Base-by-base conservation (phyloP, 2,329 filamentous ascomycete species). In the Exophiala viscosa region DNA sequence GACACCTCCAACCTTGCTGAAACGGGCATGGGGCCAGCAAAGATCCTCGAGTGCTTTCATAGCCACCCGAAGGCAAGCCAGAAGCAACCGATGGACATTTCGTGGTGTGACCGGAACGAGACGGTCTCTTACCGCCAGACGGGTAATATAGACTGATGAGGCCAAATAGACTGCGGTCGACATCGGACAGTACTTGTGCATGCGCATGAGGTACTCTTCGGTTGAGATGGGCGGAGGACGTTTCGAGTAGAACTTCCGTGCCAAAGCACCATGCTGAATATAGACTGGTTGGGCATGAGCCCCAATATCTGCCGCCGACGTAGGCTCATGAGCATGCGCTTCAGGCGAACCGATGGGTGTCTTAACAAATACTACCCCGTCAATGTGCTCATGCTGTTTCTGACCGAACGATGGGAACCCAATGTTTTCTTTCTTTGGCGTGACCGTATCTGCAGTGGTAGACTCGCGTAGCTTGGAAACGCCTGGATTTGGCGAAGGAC, bases 31-130 rank as follows among this genome's bases (percentile, higher is more conserved):
- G 7, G 88, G 83, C 72, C 95, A 96, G 62, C 86, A 88, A 48
- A 92, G 79, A 68, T 97, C 92, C 69, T 99, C 92, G n/a, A 96
- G 74, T 0, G 90, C 88, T 73, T 97, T 99, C 81, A 91, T 93
- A 11, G 92, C 90, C 3, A 96, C 88, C 33, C 91, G 78, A 48
- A 96, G 76, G 5, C 87, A 88, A 0, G 90, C 91, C 13, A 99
- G 79, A 31, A 95, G 78, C 6, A 97, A 75, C 2, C 93, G 84
- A 69, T 99, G 92, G 56, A 89, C 86, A 58, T 95, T 97, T 51
- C 89, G 82, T 52, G 81, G 79, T 2, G 90, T 95, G 6, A 96
- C 86, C 1, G 86, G 84, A 17, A 97, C 86, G 18, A 86, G 81
- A 60, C 82, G 82, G 66, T 95, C 88, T 40, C 86, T 78, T 10